phyloP scores from a whole-genome alignment of 352 stramenopile species.

The Chrysophaeum taylorii region DNA sequence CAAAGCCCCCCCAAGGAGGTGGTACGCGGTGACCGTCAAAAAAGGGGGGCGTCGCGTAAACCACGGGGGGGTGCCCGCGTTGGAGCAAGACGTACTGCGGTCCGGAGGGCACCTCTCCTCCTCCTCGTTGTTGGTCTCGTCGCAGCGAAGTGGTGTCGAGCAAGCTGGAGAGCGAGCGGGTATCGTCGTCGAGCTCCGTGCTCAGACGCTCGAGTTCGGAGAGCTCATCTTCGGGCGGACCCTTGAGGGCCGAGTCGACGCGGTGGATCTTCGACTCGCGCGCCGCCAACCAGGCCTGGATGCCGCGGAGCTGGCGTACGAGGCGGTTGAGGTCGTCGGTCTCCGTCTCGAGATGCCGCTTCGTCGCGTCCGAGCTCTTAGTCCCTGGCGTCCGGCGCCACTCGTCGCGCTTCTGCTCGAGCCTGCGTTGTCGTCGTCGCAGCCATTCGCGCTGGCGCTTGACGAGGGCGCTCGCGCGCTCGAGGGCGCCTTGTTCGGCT shows the following conservation, averaged over 20 bases:
- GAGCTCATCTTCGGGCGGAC: too few species aligned
- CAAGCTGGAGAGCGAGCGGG: background rate
- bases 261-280: too few species aligned
- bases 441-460: conserved; percentile 6
- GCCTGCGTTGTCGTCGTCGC: background rate
- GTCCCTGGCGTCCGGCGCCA: background rate
- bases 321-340: conserved; percentile 4
- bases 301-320: background rate
- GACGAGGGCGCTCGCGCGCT: background rate
- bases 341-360: background rate
- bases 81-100: too few species aligned
- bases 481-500: background rate
- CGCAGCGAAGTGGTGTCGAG: background rate
- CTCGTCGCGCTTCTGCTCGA: conserved; percentile 2
- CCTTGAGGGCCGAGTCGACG: too few species aligned
- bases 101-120: too few species aligned
- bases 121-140: too few species aligned
- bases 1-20: too few species aligned
- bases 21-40: too few species aligned
- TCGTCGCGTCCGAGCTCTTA: background rate
- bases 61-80: too few species aligned
- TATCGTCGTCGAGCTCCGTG: background rate
- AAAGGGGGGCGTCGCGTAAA: too few species aligned
- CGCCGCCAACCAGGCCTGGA: background rate
- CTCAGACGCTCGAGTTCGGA: background rate